Base-by-base conservation (phyloP, 192 early-diverging fungal genomes). In the Endogone sp. region DNA sequence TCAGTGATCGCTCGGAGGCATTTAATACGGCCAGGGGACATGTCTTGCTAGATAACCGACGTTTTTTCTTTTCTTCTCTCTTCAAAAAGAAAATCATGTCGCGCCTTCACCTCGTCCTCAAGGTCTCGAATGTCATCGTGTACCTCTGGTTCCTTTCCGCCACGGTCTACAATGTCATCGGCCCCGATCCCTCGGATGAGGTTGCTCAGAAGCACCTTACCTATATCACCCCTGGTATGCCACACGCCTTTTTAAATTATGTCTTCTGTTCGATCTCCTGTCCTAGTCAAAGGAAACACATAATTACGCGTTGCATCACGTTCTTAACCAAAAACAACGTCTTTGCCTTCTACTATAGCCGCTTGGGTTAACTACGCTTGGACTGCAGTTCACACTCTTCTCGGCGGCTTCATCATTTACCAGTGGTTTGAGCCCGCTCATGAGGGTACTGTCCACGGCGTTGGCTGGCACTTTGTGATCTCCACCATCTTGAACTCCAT, bases 391-490 rank as follows among this genome's bases (percentile, higher is more conserved):
- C 83, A 91, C 76, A 61, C 84, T 62, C 68, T 89, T 49, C 78
- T 91, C 44, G 78, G 81, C 69, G 89, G 89, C 56, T 81, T 87
- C 59, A 79, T 79, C n/a, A 71, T 75, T 28, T 90, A 85, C 75
- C 89, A 90, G 75, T 87, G 76, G 74, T 84, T 86, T 71, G 69
- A 74, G 32, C 49, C 72, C 69, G 72, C 71, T 26, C 70, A 79
- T 56, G 88, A 90, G 25, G 79, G 66, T 57, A 82, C 86, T 67
- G 75, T 82, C 62, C 74, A 88, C 26, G 87, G 78, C 64, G 79
- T 86, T 63, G 81, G 83, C 59, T 83, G 83, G 81, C 85, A 85
- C 72, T 91, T 90, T 79, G 84, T 87, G 61, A 62, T 84, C 24
- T 80, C 86, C 29, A 79, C 79, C 9, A 29, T 91, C 58, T 67